Evolutionary conservation across 768 basidiomycete genomes (phyloP).

Genomic region (Leccinum variicolor): DNA sequence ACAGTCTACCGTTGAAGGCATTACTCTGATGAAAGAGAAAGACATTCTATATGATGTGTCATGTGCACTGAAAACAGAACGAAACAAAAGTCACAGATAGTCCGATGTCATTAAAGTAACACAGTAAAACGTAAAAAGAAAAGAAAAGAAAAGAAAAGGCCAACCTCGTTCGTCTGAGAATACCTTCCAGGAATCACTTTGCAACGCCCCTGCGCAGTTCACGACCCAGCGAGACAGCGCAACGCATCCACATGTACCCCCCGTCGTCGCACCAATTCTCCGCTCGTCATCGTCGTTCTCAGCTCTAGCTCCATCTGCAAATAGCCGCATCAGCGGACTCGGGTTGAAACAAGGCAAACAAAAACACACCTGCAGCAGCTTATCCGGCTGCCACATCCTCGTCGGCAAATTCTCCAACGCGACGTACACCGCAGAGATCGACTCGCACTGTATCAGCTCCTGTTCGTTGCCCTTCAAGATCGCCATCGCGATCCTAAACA

Average conservation of each 20-base stretch:
- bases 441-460: slow-evolving; percentile 81
- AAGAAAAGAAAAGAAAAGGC: too few relatives aligned
- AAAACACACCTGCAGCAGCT: slow-evolving; percentile 69
- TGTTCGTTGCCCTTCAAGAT: slow-evolving; percentile 82
- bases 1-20: too few relatives aligned
- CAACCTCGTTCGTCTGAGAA: too few relatives aligned
- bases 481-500: slow-evolving; percentile 86
- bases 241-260: background rate
- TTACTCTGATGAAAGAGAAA: too few relatives aligned
- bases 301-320: slow-evolving; percentile 56
- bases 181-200: too few relatives aligned
- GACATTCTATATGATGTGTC: too few relatives aligned
- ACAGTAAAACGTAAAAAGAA: too few relatives aligned
- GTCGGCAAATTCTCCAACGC: slow-evolving; percentile 87
- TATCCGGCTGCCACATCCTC: slow-evolving; percentile 91
- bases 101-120: too few relatives aligned
- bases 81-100: too few relatives aligned
- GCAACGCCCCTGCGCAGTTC: background rate
- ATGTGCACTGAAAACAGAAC: too few relatives aligned
- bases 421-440: slow-evolving; percentile 86
- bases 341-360: background rate
- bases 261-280: slow-evolving; percentile 52
- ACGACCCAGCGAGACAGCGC: background rate
- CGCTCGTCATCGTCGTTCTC: slow-evolving; percentile 47
- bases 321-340: background rate